Conservation (phyloP, 768 basidiomycete genomes). For the Mycena galopus region DNA sequence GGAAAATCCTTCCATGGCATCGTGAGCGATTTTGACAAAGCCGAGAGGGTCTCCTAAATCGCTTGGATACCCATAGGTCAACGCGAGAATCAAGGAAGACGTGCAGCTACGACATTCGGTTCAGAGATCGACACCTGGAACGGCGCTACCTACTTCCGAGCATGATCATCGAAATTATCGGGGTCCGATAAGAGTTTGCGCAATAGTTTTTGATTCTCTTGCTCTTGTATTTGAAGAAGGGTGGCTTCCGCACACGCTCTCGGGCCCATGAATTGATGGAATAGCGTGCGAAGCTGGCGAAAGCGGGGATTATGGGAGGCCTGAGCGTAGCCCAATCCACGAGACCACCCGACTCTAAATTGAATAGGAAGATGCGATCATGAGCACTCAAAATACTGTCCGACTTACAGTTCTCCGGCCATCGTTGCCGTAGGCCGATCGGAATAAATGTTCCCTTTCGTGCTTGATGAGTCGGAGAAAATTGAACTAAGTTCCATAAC, state of each 20-base stretch:
- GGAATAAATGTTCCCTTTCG: slow-evolving; percentile 47
- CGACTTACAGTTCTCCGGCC: slow-evolving; percentile 48
- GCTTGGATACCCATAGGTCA: slow-evolving; percentile 44
- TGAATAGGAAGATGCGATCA: background rate
- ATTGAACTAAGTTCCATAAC: background rate
- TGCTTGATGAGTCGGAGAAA: background rate
- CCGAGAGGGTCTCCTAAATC: slow-evolving; percentile 37
- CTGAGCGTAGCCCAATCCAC: slow-evolving; percentile 50
- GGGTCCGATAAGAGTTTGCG: slow-evolving; percentile 21
- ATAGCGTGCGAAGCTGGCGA: slow-evolving; percentile 49
- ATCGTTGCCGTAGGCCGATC: slow-evolving; percentile 47
- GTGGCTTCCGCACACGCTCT: slow-evolving; percentile 38
- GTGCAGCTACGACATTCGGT: slow-evolving; percentile 28
- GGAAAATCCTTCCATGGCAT: slow-evolving; percentile 50
- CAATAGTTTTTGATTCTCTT: slow-evolving; percentile 22
- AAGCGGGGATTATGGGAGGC: slow-evolving; percentile 49
- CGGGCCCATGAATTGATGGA: slow-evolving; percentile 49
- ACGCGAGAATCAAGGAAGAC: slow-evolving; percentile 40
- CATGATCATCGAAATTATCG: slow-evolving; percentile 20
- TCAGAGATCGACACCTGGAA: background rate
- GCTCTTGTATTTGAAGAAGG: slow-evolving; percentile 28
- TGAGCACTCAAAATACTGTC: background rate
- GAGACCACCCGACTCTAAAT: slow-evolving; percentile 49
- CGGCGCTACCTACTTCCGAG: slow-evolving; percentile 19
- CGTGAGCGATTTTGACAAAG: slow-evolving; percentile 49